Percentiles rank a stretch among this genome's conserved stretches.
phyloP scores from a whole-genome alignment of 768 basidiomycete genomes.

The Boletales sp. region DNA sequence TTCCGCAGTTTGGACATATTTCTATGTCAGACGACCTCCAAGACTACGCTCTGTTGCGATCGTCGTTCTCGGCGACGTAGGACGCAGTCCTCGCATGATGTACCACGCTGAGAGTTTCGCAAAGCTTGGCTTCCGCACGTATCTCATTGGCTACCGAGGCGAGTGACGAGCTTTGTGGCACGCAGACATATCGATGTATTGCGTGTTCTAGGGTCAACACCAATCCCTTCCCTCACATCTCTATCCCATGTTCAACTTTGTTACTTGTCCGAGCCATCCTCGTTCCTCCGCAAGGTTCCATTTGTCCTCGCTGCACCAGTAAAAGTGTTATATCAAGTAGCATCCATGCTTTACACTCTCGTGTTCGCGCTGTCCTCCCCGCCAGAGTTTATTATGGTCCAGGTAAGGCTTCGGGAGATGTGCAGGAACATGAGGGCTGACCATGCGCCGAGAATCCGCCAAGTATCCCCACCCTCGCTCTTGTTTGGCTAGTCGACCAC shows the following conservation, averaged over 20 bases:
- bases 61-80: slow-evolving; percentile 93
- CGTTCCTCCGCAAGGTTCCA: slow-evolving; percentile 49
- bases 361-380: slow-evolving; percentile 57
- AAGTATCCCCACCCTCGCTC: slow-evolving; percentile 86
- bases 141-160: slow-evolving; percentile 87
- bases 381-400: slow-evolving; percentile 85
- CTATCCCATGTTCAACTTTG: slow-evolving; percentile 60
- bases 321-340: slow-evolving; percentile 72
- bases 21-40: slow-evolving; percentile 21
- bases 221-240: slow-evolving; percentile 67
- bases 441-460: slow-evolving; percentile 77
- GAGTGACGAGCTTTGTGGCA: slow-evolving; percentile 13
- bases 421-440: slow-evolving; percentile 1
- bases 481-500: slow-evolving; percentile 73
- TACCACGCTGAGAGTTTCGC: slow-evolving; percentile 95
- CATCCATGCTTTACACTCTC: slow-evolving; percentile 58
- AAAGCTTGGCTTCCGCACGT: slow-evolving; percentile 69
- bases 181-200: not conserved
- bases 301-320: slow-evolving; percentile 74
- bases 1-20: slow-evolving; percentile 9
- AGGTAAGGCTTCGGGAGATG: slow-evolving; percentile 48
- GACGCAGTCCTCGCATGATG: slow-evolving; percentile 97
- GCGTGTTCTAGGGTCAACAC: slow-evolving; percentile 63
- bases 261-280: slow-evolving; percentile 66
- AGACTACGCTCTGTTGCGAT: slow-evolving; percentile 76